phyloP scores from a whole-genome alignment of 2,329 filamentous ascomycete species.

The Phaeosphaeria sp. region DNA sequence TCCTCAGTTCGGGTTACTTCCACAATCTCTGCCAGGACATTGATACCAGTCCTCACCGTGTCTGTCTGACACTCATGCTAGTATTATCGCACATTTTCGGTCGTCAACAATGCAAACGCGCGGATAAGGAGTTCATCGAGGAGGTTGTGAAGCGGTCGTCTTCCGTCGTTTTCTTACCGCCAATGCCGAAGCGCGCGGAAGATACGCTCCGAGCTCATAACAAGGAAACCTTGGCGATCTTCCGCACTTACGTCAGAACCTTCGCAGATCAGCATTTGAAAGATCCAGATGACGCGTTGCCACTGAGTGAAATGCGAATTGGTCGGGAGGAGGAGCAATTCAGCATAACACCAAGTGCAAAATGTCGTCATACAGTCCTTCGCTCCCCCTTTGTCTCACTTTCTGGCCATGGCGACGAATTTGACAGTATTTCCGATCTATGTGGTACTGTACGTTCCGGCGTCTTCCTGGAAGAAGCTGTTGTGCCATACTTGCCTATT shows the following conservation, averaged over 20 bases:
- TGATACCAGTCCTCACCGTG: conserved; percentile 69
- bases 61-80: no score
- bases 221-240: conserved; percentile 68
- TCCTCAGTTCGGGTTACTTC: conserved; percentile 75
- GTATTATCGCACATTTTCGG: conserved; percentile 76
- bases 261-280: conserved; percentile 70
- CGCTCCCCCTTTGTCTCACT: conserved; percentile 75
- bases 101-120: conserved; percentile 60
- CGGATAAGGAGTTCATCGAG: conserved; percentile 56
- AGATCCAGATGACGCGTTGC: no score
- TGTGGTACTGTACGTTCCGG: conserved; percentile 69
- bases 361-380: no score
- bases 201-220: conserved; percentile 68
- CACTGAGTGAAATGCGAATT: no score
- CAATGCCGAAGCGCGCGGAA: conserved; percentile 64
- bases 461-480: conserved; percentile 76
- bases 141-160: conserved; percentile 63
- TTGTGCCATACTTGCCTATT: conserved; percentile 72
- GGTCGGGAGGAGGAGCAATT: no score
- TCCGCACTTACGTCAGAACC: conserved; percentile 71
- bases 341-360: no score
- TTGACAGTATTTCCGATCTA: conserved; percentile 71
- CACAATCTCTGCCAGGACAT: conserved; percentile 70
- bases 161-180: conserved; percentile 70
- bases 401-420: conserved; percentile 70